Evolutionary conservation across 1,284 basidiomycete genomes (phyloP).

Genomic region (Hemileia vastatrix): DNA sequence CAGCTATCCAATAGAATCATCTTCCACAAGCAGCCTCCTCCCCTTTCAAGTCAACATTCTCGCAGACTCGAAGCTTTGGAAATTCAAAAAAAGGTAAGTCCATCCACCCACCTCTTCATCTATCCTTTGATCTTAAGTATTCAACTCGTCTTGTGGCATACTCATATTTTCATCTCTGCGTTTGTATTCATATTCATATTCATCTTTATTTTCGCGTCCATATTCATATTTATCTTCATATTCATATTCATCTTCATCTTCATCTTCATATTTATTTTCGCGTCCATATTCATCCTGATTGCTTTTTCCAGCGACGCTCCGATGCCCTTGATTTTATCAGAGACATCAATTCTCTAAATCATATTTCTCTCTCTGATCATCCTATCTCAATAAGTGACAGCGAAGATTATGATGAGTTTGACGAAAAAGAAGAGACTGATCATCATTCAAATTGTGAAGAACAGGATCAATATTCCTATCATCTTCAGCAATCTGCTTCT

Average conservation of each 20-base stretch:
- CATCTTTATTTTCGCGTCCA: too few relatives aligned
- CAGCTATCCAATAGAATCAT: too few relatives aligned
- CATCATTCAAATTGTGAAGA: background rate
- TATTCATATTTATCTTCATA: too few relatives aligned
- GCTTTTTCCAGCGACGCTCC: slow-evolving; percentile 2
- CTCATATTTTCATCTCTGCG: too few relatives aligned
- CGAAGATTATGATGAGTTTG: slow-evolving; percentile 1
- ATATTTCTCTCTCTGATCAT: background rate
- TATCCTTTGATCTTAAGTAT: too few relatives aligned
- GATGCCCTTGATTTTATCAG: slow-evolving; percentile 8
- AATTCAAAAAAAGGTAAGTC: slow-evolving; percentile 7
- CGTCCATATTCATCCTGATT: background rate
- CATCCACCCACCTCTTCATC: too few relatives aligned
- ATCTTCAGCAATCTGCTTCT: background rate
- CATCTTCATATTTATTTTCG: background rate
- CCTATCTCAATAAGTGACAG: too few relatives aligned
- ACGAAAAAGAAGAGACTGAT: slow-evolving; percentile 8
- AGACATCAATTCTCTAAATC: slow-evolving; percentile 7
- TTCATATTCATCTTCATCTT: background rate
- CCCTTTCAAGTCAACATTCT: background rate
- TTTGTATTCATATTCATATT: too few relatives aligned
- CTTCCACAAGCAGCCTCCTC: too few relatives aligned
- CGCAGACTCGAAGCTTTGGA: slow-evolving; percentile 10
- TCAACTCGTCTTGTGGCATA: too few relatives aligned
- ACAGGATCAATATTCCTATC: background rate